Percentiles rank a stretch among this genome's conserved stretches.
Evolutionary conservation across 2,329 filamentous ascomycete genomes (phyloP).

Genomic region (Drechslerella dactyloides): DNA sequence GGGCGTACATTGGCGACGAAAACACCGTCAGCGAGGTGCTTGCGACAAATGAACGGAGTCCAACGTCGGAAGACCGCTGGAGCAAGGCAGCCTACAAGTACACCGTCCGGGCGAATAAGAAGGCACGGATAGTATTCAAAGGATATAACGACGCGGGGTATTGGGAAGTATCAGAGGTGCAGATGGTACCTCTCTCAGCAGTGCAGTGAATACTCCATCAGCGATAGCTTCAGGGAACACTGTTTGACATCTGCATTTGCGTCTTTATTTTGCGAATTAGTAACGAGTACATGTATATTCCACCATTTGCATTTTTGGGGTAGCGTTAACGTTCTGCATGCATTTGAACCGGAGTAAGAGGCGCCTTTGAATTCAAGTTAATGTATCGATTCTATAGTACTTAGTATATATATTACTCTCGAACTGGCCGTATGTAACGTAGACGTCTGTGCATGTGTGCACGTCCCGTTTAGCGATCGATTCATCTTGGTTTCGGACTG

Average conservation of each 20-base stretch:
- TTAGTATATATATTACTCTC: no score
- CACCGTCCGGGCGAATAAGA: constrained; percentile 30
- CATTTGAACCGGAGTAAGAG: not conserved
- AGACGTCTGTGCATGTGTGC: no score
- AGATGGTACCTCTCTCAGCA: constrained; percentile 15
- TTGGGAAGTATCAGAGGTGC: constrained; percentile 39
- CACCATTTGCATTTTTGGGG: not conserved
- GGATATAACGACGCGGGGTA: constrained; percentile 20
- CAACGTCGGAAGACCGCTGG: constrained; percentile 27
- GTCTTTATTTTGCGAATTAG: not conserved
- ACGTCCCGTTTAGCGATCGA: no score
- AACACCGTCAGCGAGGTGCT: constrained; percentile 18
- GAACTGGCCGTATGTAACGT: no score
- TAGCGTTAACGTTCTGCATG: no score
- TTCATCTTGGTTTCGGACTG: no score
- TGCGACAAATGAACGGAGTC: constrained; percentile 29
- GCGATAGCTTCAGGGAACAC: not conserved
- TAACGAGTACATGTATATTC: not conserved
- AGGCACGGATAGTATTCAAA: constrained; percentile 29
- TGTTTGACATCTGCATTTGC: not conserved
- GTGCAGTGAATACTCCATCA: constrained; percentile 13
- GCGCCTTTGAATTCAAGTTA: not conserved
- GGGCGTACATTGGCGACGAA: constrained; percentile 46
- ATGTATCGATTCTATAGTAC: constrained; percentile 2
- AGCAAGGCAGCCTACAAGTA: constrained; percentile 39